Evolutionary conservation across 805 yeast genomes (phyloP).

Genomic region (Candida boleticola): DNA sequence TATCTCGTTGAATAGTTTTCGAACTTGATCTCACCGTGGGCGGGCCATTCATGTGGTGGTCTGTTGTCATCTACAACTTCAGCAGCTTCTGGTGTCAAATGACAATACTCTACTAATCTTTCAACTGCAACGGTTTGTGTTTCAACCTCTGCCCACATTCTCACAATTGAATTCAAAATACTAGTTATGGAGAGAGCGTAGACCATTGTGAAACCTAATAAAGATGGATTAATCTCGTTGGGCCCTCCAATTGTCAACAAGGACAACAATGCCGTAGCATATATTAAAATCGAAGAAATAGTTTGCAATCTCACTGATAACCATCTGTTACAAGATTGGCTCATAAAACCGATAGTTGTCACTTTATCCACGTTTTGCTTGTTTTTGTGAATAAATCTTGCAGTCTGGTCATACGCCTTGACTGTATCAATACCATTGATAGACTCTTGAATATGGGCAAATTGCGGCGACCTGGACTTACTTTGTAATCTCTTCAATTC

Average conservation of each 20-base stretch:
- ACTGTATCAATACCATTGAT: slow-evolving; percentile 36
- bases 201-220: slow-evolving; percentile 38
- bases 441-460: slow-evolving; percentile 37
- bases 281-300: slow-evolving; percentile 33
- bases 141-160: slow-evolving; percentile 36
- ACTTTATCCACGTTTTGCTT: slow-evolving; percentile 23
- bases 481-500: slow-evolving; percentile 32
- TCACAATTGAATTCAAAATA: slow-evolving; percentile 28
- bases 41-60: slow-evolving; percentile 65
- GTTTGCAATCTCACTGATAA: slow-evolving; percentile 35
- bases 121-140: slow-evolving; percentile 33
- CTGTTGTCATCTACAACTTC: slow-evolving; percentile 34
- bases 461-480: slow-evolving; percentile 30
- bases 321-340: slow-evolving; percentile 32
- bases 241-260: slow-evolving; percentile 22
- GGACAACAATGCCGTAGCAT: slow-evolving; percentile 25
- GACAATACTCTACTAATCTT: slow-evolving; percentile 36
- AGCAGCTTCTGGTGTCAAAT: slow-evolving; percentile 42
- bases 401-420: slow-evolving; percentile 28
- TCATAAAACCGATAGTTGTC: slow-evolving; percentile 19
- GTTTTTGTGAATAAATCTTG: slow-evolving; percentile 26
- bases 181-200: slow-evolving; percentile 31
- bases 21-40: slow-evolving; percentile 63
- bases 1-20: slow-evolving; percentile 77
- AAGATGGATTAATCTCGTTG: slow-evolving; percentile 27